Evolutionary conservation across 2,329 filamentous ascomycete genomes (phyloP).

Genomic region (Plectosphaerella cucumerina): DNA sequence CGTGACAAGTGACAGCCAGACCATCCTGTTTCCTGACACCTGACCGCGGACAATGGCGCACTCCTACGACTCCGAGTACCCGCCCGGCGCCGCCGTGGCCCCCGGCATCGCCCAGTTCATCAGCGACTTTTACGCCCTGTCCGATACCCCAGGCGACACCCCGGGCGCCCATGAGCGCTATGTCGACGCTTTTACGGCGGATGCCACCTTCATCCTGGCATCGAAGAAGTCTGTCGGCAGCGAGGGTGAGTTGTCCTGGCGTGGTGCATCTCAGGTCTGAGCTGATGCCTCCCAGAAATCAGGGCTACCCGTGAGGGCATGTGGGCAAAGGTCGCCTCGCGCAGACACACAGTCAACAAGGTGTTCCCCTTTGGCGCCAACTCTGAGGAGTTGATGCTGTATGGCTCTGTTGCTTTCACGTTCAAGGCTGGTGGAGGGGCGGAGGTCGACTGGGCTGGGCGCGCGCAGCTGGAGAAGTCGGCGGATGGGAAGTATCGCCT

Average conservation of each 20-base stretch:
- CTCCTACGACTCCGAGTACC: conserved; percentile 15
- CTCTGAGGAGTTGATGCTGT: conserved; percentile 25
- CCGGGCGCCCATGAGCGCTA: conserved; percentile 23
- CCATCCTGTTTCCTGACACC: no score
- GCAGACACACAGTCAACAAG: conserved; percentile 22
- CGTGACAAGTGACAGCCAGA: background rate
- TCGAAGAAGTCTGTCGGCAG: conserved; percentile 18
- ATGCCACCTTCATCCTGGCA: conserved; percentile 24
- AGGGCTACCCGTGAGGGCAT: conserved; percentile 20
- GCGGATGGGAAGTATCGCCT: conserved; percentile 48
- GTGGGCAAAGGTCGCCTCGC: conserved; percentile 21
- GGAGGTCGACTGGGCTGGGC: conserved; percentile 48
- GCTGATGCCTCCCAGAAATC: conserved; percentile 18
- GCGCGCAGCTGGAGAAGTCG: conserved; percentile 43
- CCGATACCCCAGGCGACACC: conserved; percentile 16
- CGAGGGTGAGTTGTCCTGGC: conserved; percentile 14
- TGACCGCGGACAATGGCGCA: background rate
- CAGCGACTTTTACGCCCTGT: conserved; percentile 22
- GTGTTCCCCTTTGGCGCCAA: conserved; percentile 23
- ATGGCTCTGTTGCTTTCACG: conserved; percentile 22
- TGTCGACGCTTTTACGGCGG: conserved; percentile 19
- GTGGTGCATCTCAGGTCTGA: no score
- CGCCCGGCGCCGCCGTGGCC: conserved; percentile 13
- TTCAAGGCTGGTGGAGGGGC: conserved; percentile 20
- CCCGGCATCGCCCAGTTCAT: conserved; percentile 20